Base-by-base conservation (phyloP, 495 filamentous ascomycete species). In the Aspergillus indologenus region DNA sequence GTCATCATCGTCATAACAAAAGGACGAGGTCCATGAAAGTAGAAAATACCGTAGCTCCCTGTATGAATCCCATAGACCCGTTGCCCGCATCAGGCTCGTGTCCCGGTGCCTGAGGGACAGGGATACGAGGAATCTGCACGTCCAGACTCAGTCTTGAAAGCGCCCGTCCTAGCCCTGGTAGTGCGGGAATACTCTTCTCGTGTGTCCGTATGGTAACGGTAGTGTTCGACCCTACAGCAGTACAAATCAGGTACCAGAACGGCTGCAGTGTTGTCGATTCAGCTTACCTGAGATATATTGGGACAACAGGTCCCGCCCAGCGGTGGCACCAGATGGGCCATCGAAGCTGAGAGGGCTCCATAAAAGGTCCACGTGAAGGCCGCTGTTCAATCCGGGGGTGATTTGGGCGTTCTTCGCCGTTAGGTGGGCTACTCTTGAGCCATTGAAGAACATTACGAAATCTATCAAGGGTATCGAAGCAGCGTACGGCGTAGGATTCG, bases 401-500 rank as follows among this genome's bases (percentile, higher is more conserved):
- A 97, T 66, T 19, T 75, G 67, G 14, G 91, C 53, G 58, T 92
- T 75, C 45, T 74, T 74, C 3, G 84, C 81, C 1, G 77, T 87
- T 7, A 87, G 83, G 70, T 92, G 88, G 50, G 89, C 94, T 15
- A 98, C 73, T 12, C 87, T 66, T 0, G 88, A 87, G 22, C 75
- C 83, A 63, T 96, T 94, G 68, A 80, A 86, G 24, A 89, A 67
- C 31, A 98, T 66, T 57, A 90, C 79, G 40, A 96, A 76, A 66
- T 90, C 90, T 48, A 89, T 64, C 59, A 86, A 93, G 9, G 94
- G 93, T 43, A 98, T 75, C 19, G 78, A 76, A 0, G 89, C 91
- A 22, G 89, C 85, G 70, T 96, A 96, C 0, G 85, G 75, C 1
- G 91, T 95, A 3, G 94, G 94, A 66, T 98, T 98, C 2, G 89